Evolutionary conservation across 108 stramenopile species (phyloP).

Genomic region (Cyclostephanos tholiformis): DNA sequence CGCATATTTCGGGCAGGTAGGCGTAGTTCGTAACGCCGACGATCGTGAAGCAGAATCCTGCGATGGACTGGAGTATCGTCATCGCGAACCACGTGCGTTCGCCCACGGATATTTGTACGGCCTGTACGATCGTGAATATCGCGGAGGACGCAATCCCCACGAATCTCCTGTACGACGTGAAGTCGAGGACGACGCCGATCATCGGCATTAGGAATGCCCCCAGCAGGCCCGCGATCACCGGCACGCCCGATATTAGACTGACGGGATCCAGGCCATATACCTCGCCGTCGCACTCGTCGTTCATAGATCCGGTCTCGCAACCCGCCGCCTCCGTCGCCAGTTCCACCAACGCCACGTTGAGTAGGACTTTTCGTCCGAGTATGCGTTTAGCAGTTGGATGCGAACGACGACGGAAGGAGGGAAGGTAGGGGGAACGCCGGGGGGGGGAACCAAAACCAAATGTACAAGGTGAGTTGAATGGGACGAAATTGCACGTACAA

Average conservation of each 20-base stretch:
- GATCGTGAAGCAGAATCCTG: slow-evolving; percentile 52
- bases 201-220: slow-evolving; percentile 63
- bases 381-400: too few species aligned
- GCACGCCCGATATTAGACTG: neutral
- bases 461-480: too few species aligned
- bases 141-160: slow-evolving; percentile 44
- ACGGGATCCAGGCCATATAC: slow-evolving; percentile 11
- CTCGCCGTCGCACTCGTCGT: slow-evolving; percentile 10
- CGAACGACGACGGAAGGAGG: too few species aligned
- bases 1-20: slow-evolving; percentile 48
- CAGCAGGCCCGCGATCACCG: slow-evolving; percentile 46
- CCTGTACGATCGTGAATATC: slow-evolving; percentile 43
- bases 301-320: neutral
- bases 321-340: slow-evolving; percentile 12
- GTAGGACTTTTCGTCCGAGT: too few species aligned
- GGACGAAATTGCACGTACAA: too few species aligned
- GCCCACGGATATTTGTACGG: slow-evolving; percentile 50
- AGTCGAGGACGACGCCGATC: slow-evolving; percentile 68
- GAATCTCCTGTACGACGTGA: slow-evolving; percentile 53
- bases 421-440: too few species aligned
- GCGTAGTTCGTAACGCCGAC: slow-evolving; percentile 10
- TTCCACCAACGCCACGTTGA: too few species aligned
- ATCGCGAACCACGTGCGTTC: slow-evolving; percentile 63
- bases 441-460: too few species aligned
- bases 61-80: slow-evolving; percentile 60